Evolutionary conservation across 2,329 filamentous ascomycete genomes (phyloP).

Genomic region (Paecilomyces fulvus): DNA sequence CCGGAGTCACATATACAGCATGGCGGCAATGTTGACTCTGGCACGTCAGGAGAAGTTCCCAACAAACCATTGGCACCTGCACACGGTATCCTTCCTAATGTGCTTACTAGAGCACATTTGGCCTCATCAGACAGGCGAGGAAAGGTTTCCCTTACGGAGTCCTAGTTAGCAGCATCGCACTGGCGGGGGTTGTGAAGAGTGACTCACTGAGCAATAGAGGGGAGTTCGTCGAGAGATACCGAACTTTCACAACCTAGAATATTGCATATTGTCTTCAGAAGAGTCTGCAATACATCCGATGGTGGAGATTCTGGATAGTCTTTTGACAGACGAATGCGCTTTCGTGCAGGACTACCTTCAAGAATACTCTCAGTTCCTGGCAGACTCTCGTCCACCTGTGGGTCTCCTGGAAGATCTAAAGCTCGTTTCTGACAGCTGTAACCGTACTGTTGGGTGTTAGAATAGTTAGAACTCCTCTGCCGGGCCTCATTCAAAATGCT

Average conservation of each 20-base stretch:
- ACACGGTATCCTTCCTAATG: constrained; percentile 52
- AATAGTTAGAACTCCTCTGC: not conserved
- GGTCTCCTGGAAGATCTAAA: constrained; percentile 5
- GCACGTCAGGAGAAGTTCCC: constrained; percentile 17
- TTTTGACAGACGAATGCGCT: constrained; percentile 25
- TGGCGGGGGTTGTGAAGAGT: not conserved
- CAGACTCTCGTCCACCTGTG: not conserved
- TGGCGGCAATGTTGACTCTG: constrained; percentile 15
- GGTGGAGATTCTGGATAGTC: constrained; percentile 27
- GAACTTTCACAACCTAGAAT: constrained; percentile 27
- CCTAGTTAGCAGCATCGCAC: constrained; percentile 3
- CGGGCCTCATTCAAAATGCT: constrained; percentile 8
- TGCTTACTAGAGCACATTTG: constrained; percentile 46
- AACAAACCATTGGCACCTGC: constrained; percentile 42
- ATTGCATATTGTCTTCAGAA: constrained; percentile 24
- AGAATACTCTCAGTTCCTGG: not conserved
- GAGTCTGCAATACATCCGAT: constrained; percentile 17
- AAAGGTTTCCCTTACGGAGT: constrained; percentile 34
- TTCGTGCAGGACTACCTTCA: constrained; percentile 17
- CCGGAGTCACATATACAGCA: constrained; percentile 32
- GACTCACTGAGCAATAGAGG: constrained; percentile 43
- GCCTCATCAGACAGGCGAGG: constrained; percentile 39
- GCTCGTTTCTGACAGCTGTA: constrained; percentile 1
- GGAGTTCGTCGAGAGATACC: constrained; percentile 30
- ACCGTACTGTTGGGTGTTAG: not conserved